Evolutionary conservation across 2,329 filamentous ascomycete genomes (phyloP), one percentile per base, ranked within the genome.

Genomic region (Sporothrix curviconia): DNA sequence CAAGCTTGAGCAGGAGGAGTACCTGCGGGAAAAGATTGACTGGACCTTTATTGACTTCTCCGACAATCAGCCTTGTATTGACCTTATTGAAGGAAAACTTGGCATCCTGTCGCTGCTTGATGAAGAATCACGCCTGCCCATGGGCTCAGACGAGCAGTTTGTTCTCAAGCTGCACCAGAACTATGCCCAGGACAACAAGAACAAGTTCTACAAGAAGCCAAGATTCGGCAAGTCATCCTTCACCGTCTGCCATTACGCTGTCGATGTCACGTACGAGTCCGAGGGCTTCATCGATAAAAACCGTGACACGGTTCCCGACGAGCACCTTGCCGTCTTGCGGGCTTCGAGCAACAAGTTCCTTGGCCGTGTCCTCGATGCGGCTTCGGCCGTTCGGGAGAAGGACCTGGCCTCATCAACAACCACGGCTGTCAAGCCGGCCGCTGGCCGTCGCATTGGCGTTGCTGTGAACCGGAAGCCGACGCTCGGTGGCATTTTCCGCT

Each of bases 41-140:
- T 99, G 94, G 94, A 96, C 89, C 9, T 99, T 99, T 70, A 99
- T 99, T 70, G 94, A 99, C 70, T 99, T 99, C 73, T 95, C 92
- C 6, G 94, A 99, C 74, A 99, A 99, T 67, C 94, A 99, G 75
- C 94, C 94, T 17, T 99, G 94, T 76, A 99, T 99, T 66, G 94
- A 99, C 71, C 76, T 99, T 55, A 99, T 99, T 64, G 94, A 99
- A 76, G 92, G 91, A 64, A 97, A 95, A 72, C 82, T 99, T 65
- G 94, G 94, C 72, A 88, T 99, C 53, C 74, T 99, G 62, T 90
- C 92, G 19, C 79, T 99, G 28, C 78, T 99, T 39, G 94, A 99
- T 66, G 95, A 99, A 76, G 94, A 99, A 72, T 97, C 92, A 17
- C 85, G 94, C 63, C 77, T 99, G 59, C 94, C 94, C 12, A 97